A percentile compares a stretch with the other conserved stretches of the same genome.
Evolutionary conservation across 495 filamentous ascomycete genomes (phyloP).

Genomic region (Trichocladium antarcticum): DNA sequence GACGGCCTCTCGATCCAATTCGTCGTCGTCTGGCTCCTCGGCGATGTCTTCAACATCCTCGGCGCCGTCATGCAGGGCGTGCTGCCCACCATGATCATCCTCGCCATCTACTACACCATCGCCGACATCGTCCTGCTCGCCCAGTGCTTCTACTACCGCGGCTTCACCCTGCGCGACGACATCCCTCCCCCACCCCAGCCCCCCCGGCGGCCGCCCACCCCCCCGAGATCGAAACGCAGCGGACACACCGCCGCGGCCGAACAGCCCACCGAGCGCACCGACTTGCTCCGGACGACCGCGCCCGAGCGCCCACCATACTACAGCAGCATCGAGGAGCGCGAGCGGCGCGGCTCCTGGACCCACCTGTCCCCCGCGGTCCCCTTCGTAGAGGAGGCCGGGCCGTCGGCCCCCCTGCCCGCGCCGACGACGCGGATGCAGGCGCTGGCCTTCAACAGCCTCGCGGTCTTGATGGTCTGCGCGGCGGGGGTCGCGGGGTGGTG

Average conservation of each 20-base stretch:
- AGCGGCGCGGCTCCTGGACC: constrained; percentile 42
- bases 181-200: constrained; percentile 17
- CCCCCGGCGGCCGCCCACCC: neutral
- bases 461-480: constrained; percentile 65
- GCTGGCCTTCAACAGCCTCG: constrained; percentile 56
- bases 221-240: neutral
- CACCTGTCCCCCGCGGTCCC: constrained; percentile 74
- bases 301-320: neutral
- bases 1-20: constrained; percentile 86
- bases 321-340: constrained; percentile 19
- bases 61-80: constrained; percentile 90
- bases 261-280: constrained; percentile 33
- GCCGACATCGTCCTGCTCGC: constrained; percentile 78
- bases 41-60: constrained; percentile 94
- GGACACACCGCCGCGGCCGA: constrained; percentile 1
- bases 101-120: constrained; percentile 90
- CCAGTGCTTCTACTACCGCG: constrained; percentile 91
- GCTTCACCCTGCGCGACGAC: constrained; percentile 59
- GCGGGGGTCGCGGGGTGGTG: constrained; percentile 84
- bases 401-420: constrained; percentile 20
- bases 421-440: constrained; percentile 44
- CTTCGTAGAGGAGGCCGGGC: constrained; percentile 36
- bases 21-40: constrained; percentile 78
- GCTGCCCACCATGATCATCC: constrained; percentile 87
- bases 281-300: constrained; percentile 19